phyloP scores from a whole-genome alignment of 305 asterid genomes.

The Fraxinus angustifolia region DNA sequence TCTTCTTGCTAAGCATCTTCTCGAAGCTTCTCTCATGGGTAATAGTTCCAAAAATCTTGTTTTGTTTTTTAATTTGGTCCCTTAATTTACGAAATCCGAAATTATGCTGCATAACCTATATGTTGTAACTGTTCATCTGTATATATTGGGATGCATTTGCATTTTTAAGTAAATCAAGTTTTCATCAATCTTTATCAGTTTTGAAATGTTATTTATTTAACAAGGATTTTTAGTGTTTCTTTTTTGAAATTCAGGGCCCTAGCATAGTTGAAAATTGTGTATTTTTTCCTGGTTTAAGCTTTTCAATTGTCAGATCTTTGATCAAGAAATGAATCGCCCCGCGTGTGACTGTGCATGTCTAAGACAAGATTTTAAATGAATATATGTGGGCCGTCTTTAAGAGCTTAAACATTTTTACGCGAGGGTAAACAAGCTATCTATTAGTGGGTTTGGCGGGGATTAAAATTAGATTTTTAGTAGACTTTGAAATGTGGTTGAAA shows the following conservation, averaged over 20 bases:
- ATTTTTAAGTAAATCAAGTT: neutral
- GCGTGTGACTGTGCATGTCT: too few relatives aligned
- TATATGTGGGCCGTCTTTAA: too few relatives aligned
- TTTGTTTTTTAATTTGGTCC: neutral
- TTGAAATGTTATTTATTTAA: neutral
- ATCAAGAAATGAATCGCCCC: neutral
- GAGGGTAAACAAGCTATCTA: too few relatives aligned
- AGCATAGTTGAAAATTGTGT: too few relatives aligned
- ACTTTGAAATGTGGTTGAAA: too few relatives aligned
- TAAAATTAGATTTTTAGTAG: too few relatives aligned
- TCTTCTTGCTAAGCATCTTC: slow-evolving; percentile 61
- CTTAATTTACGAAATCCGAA: slow-evolving; percentile 2
- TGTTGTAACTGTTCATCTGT: neutral
- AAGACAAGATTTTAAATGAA: too few relatives aligned
- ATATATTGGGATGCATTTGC: neutral
- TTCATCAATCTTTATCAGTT: neutral
- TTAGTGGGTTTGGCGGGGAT: too few relatives aligned
- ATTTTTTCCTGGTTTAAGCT: neutral
- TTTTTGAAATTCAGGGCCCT: neutral
- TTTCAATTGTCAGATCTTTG: neutral
- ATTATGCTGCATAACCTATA: neutral
- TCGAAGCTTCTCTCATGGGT: slow-evolving; percentile 97
- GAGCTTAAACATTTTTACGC: too few relatives aligned
- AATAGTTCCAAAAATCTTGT: slow-evolving; percentile 13
- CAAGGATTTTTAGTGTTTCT: neutral